phyloP scores from a whole-genome alignment of 257 asterid genomes.

The Przewalskia tangutica region DNA sequence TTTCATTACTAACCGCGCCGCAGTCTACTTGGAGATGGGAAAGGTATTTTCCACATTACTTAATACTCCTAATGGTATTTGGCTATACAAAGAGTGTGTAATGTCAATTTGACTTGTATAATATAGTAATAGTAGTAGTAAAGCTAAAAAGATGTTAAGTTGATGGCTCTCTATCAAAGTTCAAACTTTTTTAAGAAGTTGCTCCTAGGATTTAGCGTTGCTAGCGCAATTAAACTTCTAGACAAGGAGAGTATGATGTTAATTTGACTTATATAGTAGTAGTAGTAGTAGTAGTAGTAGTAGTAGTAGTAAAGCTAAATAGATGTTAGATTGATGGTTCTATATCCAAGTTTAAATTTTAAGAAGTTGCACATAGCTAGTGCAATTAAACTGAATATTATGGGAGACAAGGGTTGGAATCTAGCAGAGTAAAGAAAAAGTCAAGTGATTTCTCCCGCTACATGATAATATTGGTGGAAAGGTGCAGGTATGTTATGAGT shows the following conservation, averaged over 20 bases:
- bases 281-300: neutral
- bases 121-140: neutral
- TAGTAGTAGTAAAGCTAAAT: neutral
- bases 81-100: no score
- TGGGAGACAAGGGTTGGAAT: neutral
- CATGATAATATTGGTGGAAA: neutral
- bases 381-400: neutral
- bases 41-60: conserved; percentile 36
- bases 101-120: neutral
- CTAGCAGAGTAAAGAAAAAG: neutral
- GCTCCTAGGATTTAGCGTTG: neutral
- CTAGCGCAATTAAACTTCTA: neutral
- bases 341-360: neutral
- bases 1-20: conserved; percentile 84
- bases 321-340: neutral
- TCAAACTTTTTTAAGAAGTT: no score
- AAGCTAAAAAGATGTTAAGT: neutral
- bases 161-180: no score
- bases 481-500: neutral
- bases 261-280: neutral
- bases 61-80: no score
- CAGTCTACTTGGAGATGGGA: conserved; percentile 89
- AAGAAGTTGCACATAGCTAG: neutral
- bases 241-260: neutral
- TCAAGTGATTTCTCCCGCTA: neutral